A percentile compares a stretch with the other conserved stretches of the same genome.
Evolutionary conservation across 768 basidiomycete species (phyloP).

Genomic region (Leccinum sublutescens): DNA sequence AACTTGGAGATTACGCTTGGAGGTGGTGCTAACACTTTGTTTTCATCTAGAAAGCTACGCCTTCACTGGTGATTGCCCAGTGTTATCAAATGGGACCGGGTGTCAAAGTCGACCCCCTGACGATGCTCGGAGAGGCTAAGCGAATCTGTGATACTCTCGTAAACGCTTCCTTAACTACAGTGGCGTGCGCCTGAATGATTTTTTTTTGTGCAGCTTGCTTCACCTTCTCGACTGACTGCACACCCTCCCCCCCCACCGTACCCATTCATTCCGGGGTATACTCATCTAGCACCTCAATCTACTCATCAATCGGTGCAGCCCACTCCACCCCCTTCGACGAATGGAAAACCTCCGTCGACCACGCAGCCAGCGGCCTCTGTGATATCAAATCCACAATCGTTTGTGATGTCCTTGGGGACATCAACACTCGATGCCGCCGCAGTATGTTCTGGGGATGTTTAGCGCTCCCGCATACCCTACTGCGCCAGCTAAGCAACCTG

Average conservation of each 20-base stretch:
- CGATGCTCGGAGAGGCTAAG: constrained; percentile 75
- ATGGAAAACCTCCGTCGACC: constrained; percentile 32
- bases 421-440: constrained; percentile 48
- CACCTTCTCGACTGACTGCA: constrained; percentile 66
- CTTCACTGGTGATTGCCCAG: constrained; percentile 73
- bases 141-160: constrained; percentile 76
- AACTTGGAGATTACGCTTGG: constrained; percentile 5
- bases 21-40: constrained; percentile 9
- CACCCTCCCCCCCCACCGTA: constrained; percentile 64
- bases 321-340: constrained; percentile 37
- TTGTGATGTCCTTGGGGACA: constrained; percentile 66
- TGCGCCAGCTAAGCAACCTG: constrained; percentile 21
- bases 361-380: constrained; percentile 42
- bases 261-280: constrained; percentile 44
- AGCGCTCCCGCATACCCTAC: constrained; percentile 50
- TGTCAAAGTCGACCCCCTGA: constrained; percentile 68
- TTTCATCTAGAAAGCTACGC: constrained; percentile 46
- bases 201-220: constrained; percentile 53
- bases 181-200: constrained; percentile 11
- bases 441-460: constrained; percentile 38
- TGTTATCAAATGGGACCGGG: constrained; percentile 74
- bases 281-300: constrained; percentile 20
- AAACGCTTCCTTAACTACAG: constrained; percentile 19
- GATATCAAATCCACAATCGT: constrained; percentile 70
- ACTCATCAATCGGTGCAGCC: constrained; percentile 35